Evolutionary conservation across 331 rosid species (phyloP), one percentile per base, ranked within the genome.

Genomic region (Telfairia occidentalis): DNA sequence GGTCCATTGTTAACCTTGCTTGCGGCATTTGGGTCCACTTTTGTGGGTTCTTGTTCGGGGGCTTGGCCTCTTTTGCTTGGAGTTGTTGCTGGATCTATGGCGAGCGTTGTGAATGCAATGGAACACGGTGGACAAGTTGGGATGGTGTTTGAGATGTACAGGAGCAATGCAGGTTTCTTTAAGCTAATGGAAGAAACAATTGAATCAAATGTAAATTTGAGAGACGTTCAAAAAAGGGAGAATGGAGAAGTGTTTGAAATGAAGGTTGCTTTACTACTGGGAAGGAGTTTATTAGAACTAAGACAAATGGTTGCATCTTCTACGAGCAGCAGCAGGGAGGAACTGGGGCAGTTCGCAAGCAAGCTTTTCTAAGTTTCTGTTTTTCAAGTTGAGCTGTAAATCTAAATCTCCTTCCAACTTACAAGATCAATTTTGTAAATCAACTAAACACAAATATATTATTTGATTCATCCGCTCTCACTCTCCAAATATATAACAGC

Each of bases 81-180:
- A 0, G 85, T 82, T 45, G 48, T 81, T 19, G 83, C 81, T 1
- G 97, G 98, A 21, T 89, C 92, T n/a, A 52, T 90, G 48, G 96
- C 96, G 0, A 84, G 86, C 6, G 80, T 81, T 10, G 86, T 87
- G 26, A 94, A 83, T 63, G 35, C 85, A 0, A 35, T 94, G 32
- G 86, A 91, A 60, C 98, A 94, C 50, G 98, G 97, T 2, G 90
- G 91, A 0, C 98, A 94, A 76, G 85, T 91, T 0, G 98, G 97
- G 19, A 94, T 94, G 98, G 96, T 91, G 52, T 81, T 88, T 13
- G 98, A 94, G 61, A 86, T 91, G 97, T 89, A 91, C 26, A 84
- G 96, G n/a, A 83, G 30, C 76, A 73, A 83, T 23, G 96, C 92
- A 2, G 98, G 98, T 6, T 85, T 85, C 37, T 93, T 93, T 38